Base-by-base conservation (phyloP, 805 yeast species). In the Metschnikowia anglica region DNA sequence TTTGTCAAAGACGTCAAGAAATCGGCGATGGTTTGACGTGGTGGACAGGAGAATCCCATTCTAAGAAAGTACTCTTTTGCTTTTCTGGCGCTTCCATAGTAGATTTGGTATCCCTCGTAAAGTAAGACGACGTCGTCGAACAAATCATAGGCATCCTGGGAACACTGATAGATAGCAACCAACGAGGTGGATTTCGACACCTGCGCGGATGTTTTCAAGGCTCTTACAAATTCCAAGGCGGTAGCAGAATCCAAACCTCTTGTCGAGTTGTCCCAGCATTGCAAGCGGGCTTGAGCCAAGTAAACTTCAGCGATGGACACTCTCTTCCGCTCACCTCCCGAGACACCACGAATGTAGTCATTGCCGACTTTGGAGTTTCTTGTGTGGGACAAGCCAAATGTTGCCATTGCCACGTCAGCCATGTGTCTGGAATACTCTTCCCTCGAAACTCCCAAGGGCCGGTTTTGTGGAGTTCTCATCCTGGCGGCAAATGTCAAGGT, bases 321-420 rank as follows among this genome's bases (percentile, higher is more conserved):
- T 63, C 87, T 74, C 62, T 81, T 81, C 51, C 86, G 65, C 64
- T 81, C 84, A 61, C 87, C 87, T 52, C 87, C 87, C 19, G 85
- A 80, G 34, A 81, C 78, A 59, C 87, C 87, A 58, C 85, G 69
- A 12, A 81, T 77, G 46, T 66, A 77, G 51, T 80, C 83, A 53
- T 79, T 73, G 58, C 85, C 86, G 33, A 80, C 85, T 47, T 73
- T 75, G 28, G 84, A 76, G 50, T 79, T 63, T 42, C 69, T 60
- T 6, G 81, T 79, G 53, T 79, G 83, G 10, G 73, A 63, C 49
- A 74, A 62, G 43, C 84, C 85, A 49, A 61, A 69, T 2, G 70
- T 66, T n/a, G 73, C 73, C 72, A 67, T 64, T 33, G 60, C 61
- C 18, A 68, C 72, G 35, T 60, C 56, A 15, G 70, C 62, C 69